Evolutionary conservation across 345 rosid genomes (phyloP).

Genomic region (Ricinus communis): DNA sequence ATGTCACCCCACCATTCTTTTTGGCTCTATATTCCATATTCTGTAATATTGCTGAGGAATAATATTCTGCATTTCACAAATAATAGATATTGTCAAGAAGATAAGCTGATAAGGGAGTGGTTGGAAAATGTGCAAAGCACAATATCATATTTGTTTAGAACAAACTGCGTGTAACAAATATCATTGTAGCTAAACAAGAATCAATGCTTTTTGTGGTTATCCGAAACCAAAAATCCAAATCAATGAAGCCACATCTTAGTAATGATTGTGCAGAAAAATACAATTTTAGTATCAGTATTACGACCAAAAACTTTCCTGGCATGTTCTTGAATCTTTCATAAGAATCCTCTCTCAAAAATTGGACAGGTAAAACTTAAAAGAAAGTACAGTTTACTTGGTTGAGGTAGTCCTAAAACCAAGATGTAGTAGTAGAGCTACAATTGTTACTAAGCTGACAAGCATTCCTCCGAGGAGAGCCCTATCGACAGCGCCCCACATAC

Average conservation of each 20-base stretch:
- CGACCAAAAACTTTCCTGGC: neutral
- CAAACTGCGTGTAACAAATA: too few species aligned
- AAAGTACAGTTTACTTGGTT: conserved; percentile 21
- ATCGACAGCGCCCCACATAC: conserved; percentile 51
- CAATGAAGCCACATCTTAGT: neutral
- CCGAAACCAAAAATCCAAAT: neutral
- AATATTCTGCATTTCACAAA: neutral
- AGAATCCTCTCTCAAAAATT: neutral
- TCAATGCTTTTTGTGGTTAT: neutral
- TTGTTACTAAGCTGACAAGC: conserved; percentile 51
- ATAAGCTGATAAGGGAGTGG: neutral
- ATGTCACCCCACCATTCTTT: conserved; percentile 23
- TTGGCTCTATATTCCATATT: conserved; percentile 23
- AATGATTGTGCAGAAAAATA: neutral
- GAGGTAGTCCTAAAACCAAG: conserved; percentile 38
- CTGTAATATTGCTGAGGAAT: conserved; percentile 14
- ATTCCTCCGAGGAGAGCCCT: conserved; percentile 67
- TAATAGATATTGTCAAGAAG: neutral
- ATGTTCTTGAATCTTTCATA: neutral
- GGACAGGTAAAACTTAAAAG: neutral
- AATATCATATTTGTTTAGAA: too few species aligned
- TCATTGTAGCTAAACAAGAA: neutral
- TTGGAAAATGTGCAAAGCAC: neutral
- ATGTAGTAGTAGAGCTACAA: conserved; percentile 46
- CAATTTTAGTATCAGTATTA: neutral